Base-by-base conservation (phyloP, 345 rosid genomes). In the Sonneratia caseolaris region DNA sequence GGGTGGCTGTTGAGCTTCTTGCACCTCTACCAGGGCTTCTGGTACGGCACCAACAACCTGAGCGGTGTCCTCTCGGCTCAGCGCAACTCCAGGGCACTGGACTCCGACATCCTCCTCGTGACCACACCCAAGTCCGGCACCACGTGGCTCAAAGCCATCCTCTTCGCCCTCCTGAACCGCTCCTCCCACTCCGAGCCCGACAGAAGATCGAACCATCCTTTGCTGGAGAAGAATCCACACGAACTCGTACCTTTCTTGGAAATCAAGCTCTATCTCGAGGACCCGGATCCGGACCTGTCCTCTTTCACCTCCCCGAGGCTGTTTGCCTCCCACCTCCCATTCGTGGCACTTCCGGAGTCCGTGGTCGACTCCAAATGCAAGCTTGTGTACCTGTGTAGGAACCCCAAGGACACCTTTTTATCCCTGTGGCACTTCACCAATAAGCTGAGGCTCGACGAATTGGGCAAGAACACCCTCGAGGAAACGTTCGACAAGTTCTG, bases 401-500 rank as follows among this genome's bases (percentile, higher is more conserved):
- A 75, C 71, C 81, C 78, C 3, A 78, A 78, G 71, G 78, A 75
- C 71, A 42, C 59, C 13, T 70, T 61, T 18, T 62, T 74, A 27
- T 74, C 81, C 8, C 48, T 69, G 0, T 78, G 69, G 71, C 75
- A 70, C 47, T 74, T 74, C 49, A 10, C 24, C 5, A 72, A 37
- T 43, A 61, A 71, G 68, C 10, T 71, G 71, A 72, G 66, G 42
- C 59, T 75, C 70, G 75, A 75, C 66, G 80, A 73, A 9, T 71
- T 70, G 37, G 82, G 71, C 22, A 47, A 22, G 70, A 72, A 73
- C 68, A 71, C 75, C 5, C 70, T 82, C 51, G 78, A n/a, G 70
- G 74, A 79, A 70, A 76, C 77, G 42, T 81, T 84, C 8, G 73
- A 77, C 5, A 71, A 70, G 49, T 84, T 81, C 72, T 82, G 84